Evolutionary conservation across 768 basidiomycete genomes (phyloP).

Genomic region (Mycena polygramma): DNA sequence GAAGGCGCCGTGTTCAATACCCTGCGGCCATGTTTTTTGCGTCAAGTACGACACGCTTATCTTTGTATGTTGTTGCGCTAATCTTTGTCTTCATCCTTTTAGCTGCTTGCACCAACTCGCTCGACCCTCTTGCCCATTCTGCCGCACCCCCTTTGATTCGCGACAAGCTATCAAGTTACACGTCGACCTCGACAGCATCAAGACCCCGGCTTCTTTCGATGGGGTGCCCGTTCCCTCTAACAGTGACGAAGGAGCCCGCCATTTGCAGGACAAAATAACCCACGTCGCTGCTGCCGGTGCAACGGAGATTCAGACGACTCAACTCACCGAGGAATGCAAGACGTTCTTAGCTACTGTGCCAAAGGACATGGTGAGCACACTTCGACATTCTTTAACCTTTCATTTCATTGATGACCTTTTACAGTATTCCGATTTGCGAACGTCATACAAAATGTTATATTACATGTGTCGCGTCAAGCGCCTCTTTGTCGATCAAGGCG

Average conservation of each 20-base stretch:
- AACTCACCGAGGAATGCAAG: constrained; percentile 64
- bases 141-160: constrained; percentile 66
- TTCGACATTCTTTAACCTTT: not conserved
- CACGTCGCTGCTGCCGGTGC: constrained; percentile 69
- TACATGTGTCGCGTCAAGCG: constrained; percentile 34
- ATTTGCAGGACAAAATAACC: constrained; percentile 67
- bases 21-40: constrained; percentile 83
- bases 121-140: constrained; percentile 71
- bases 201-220: constrained; percentile 34
- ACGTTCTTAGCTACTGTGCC: constrained; percentile 23
- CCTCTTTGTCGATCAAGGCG: constrained; percentile 26
- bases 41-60: constrained; percentile 44
- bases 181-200: constrained; percentile 62
- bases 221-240: constrained; percentile 38
- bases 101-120: constrained; percentile 70
- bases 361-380: constrained; percentile 20
- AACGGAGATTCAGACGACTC: constrained; percentile 61
- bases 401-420: constrained; percentile 9
- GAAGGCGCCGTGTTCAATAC: constrained; percentile 73
- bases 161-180: constrained; percentile 67
- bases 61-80: not conserved
- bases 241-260: constrained; percentile 59
- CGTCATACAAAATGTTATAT: constrained; percentile 27
- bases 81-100: constrained; percentile 25
- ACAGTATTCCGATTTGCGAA: constrained; percentile 36